Percentiles rank a stretch among this genome's conserved stretches.
These are phyloP conservation scores for Spathaspora girioi DNA, from an alignment of 805 yeast genomes.

Conservation along the genomic window DNA sequence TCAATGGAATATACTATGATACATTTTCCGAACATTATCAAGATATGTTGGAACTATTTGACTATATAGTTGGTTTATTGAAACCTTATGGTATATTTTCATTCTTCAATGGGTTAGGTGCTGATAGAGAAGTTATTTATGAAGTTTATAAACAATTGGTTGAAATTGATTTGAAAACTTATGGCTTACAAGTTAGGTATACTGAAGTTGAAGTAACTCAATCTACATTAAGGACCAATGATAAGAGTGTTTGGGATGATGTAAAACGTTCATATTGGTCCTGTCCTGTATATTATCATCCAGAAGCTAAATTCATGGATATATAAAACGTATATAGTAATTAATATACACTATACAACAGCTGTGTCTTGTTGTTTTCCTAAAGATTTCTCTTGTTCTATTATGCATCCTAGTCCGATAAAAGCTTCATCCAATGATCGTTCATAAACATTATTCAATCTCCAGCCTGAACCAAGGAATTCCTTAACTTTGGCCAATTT, in stretches of 20 bases:
- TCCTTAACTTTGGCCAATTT: conserved; percentile 55
- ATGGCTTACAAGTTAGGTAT: conserved; percentile 69
- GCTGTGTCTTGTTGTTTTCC: neutral
- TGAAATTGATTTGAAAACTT: conserved; percentile 71
- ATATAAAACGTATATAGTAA: conserved; percentile 4
- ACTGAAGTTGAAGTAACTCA: conserved; percentile 46
- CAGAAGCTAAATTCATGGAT: conserved; percentile 50
- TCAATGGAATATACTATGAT: conserved; percentile 91
- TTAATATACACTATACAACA: neutral
- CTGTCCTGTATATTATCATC: conserved; percentile 66
- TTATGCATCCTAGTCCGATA: conserved; percentile 79
- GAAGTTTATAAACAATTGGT: conserved; percentile 83
- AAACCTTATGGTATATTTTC: conserved; percentile 83
- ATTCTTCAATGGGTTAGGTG: conserved; percentile 78
- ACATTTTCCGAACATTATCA: conserved; percentile 89
- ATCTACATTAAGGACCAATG: conserved; percentile 18
- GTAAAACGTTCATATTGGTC: conserved; percentile 65
- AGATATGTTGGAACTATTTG: conserved; percentile 85
- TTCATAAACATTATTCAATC: conserved; percentile 62
- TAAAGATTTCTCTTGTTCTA: conserved; percentile 41
- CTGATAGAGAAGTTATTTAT: conserved; percentile 40
- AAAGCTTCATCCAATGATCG: conserved; percentile 86
- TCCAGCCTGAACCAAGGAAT: conserved; percentile 84
- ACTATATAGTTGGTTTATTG: conserved; percentile 73
- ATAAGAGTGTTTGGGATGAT: conserved; percentile 55